A percentile compares a stretch with the other conserved stretches of the same genome.
Conservation (phyloP, 345 rosid species). For the Noccaea bulbosa region DNA sequence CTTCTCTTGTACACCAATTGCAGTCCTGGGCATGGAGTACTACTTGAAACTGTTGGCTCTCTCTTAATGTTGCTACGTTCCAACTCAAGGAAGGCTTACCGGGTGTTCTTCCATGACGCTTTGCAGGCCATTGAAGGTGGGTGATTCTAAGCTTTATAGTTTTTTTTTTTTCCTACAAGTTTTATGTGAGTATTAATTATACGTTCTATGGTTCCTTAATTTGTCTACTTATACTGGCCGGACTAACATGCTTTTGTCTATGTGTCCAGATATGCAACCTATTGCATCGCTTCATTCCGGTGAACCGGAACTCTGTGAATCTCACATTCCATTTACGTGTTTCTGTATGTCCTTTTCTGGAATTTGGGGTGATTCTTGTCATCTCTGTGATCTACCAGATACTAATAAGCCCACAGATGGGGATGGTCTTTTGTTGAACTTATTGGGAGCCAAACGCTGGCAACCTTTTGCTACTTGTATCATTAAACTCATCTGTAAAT, state of each 20-base stretch:
- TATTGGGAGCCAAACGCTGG: constrained; percentile 70
- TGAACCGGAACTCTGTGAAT: constrained; percentile 41
- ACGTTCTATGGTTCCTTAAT: constrained; percentile 8
- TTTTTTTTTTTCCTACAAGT: background rate
- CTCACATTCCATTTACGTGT: constrained; percentile 60
- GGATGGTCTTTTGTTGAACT: constrained; percentile 67
- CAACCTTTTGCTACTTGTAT: constrained; percentile 78
- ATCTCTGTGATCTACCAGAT: constrained; percentile 69
- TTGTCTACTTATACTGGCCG: constrained; percentile 15
- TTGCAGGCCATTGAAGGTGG: constrained; percentile 76
- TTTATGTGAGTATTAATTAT: constrained; percentile 6
- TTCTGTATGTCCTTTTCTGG: constrained; percentile 64
- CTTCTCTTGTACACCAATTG: constrained; percentile 26
- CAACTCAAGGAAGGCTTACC: constrained; percentile 74
- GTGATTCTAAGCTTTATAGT: too few relatives aligned
- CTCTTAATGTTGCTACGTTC: constrained; percentile 83
- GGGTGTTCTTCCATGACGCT: constrained; percentile 74
- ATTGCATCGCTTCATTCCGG: constrained; percentile 51
- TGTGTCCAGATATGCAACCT: constrained; percentile 63
- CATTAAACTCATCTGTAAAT: constrained; percentile 78
- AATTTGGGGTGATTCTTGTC: constrained; percentile 55
- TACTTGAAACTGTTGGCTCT: constrained; percentile 84
- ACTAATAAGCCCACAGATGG: constrained; percentile 65
- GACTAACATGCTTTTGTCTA: constrained; percentile 33
- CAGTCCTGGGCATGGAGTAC: constrained; percentile 72